phyloP scores from a whole-genome alignment of 2,329 filamentous ascomycete genomes.

The Diaporthe australafricana region DNA sequence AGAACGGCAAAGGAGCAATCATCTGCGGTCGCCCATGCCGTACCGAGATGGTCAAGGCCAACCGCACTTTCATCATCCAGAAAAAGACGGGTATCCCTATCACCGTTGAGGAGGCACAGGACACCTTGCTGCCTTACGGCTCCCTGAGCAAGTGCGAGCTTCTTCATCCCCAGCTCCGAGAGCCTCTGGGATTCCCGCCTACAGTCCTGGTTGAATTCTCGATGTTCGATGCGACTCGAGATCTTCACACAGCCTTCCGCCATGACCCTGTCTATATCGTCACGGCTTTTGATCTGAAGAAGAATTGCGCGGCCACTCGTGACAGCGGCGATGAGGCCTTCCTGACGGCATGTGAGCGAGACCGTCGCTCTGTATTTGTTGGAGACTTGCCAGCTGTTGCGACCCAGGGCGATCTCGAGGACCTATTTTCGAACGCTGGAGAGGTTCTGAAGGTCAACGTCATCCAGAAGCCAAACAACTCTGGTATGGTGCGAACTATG shows the following conservation, averaged over 20 bases:
- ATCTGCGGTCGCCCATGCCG: slow-evolving; percentile 70
- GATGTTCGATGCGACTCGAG: slow-evolving; percentile 62
- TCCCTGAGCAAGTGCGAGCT: slow-evolving; percentile 53
- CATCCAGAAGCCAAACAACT: slow-evolving; percentile 42
- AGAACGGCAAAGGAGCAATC: slow-evolving; percentile 56
- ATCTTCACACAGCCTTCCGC: slow-evolving; percentile 56
- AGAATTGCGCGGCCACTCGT: slow-evolving; percentile 39
- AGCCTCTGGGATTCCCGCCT: slow-evolving; percentile 49
- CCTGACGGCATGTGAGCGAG: slow-evolving; percentile 47
- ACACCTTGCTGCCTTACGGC: slow-evolving; percentile 58
- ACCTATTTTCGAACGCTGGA: slow-evolving; percentile 43
- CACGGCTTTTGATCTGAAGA: slow-evolving; percentile 48
- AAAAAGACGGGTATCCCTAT: slow-evolving; percentile 51
- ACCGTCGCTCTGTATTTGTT: slow-evolving; percentile 50
- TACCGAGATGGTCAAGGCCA: slow-evolving; percentile 72
- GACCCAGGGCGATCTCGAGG: slow-evolving; percentile 42
- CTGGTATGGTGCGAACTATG: slow-evolving; percentile 41
- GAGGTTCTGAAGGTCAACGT: slow-evolving; percentile 45
- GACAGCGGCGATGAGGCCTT: slow-evolving; percentile 45
- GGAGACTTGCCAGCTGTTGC: slow-evolving; percentile 45
- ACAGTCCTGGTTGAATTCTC: slow-evolving; percentile 62
- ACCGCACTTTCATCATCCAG: slow-evolving; percentile 66
- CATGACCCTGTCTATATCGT: slow-evolving; percentile 47
- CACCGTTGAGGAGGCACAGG: slow-evolving; percentile 56
- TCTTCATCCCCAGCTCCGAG: slow-evolving; percentile 48